Evolutionary conservation across 2,329 filamentous ascomycete species (phyloP), one percentile per base, ranked within the genome.

Genomic region (Zasmidium cellare): DNA sequence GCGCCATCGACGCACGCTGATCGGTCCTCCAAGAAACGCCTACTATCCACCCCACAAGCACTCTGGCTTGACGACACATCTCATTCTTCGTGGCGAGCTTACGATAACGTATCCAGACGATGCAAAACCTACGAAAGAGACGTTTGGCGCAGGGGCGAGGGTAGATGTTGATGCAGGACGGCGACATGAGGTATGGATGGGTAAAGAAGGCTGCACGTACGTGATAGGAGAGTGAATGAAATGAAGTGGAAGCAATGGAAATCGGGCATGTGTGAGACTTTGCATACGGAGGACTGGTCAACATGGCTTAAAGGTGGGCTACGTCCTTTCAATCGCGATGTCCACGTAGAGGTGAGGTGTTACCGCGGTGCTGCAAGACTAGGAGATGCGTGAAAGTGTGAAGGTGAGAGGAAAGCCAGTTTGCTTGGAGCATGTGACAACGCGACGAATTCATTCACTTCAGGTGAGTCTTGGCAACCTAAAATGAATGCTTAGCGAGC

Each of bases 31-130:
- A 71, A 89, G 86, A 61, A 86, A 89, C 70, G 80, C 83, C 24
- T 78, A 91, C 72, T 91, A 91, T 70, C 77, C 79, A 44, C 87
- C 88, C 14, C 88, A 91, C 69, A 82, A 80, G 14, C 88, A 91
- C 69, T 65, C 73, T 20, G 82, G 81, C 35, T 75, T 86, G 47
- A 91, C 87, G 0, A 90, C 87, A 1, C 88, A 91, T 73, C 77
- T 91, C 48, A 86, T 91, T 58, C 74, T 88, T 22, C 72, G 78
- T 3, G 88, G 88, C 44, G 77, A 84, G 56, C 72, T 91, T 67
- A 90, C 85, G 7, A 83, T 91, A 59, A 81, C 80, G 19, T 91
- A 88, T 67, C 87, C 87, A 0, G 72, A 85, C 12, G 87, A 89
- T 57, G 67, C 75, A 18, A 72, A 74, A 24, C 76, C 81, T 0